phyloP scores from a whole-genome alignment of 2,329 filamentous ascomycete genomes.

The Thelonectria rubi region DNA sequence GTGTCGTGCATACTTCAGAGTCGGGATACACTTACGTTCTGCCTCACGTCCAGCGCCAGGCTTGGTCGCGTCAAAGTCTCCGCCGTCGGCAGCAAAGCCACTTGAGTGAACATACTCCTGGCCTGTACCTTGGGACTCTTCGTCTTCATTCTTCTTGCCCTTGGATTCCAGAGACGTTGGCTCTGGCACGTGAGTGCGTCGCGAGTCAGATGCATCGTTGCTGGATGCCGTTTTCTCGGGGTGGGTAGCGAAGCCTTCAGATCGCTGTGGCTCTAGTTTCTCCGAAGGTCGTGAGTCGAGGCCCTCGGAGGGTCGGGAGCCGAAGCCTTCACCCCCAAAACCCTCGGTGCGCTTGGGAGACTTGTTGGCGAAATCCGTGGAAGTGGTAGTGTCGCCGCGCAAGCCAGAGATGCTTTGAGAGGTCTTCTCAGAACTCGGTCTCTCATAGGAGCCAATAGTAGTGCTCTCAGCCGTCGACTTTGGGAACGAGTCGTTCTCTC shows the following conservation, averaged over 20 bases:
- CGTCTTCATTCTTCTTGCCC: conserved; percentile 31
- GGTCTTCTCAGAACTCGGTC: conserved; percentile 50
- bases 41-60: conserved; percentile 73
- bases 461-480: conserved; percentile 26
- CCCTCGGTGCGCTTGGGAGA: conserved; percentile 46
- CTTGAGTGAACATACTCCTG: conserved; percentile 66
- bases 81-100: conserved; percentile 70
- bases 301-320: conserved; percentile 46
- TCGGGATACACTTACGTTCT: conserved; percentile 60
- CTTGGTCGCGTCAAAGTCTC: conserved; percentile 71
- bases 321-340: conserved; percentile 10
- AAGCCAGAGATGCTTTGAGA: conserved; percentile 47
- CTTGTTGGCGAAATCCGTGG: conserved; percentile 44
- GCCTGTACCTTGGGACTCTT: conserved; percentile 57
- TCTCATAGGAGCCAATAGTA: conserved; percentile 50
- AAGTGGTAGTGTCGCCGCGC: conserved; percentile 42
- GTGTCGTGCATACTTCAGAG: neutral
- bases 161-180: conserved; percentile 10
- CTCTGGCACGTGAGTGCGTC: conserved; percentile 9
- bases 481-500: neutral
- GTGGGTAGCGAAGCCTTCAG: neutral
- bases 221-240: neutral
- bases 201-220: conserved; percentile 3
- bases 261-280: conserved; percentile 42
- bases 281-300: conserved; percentile 56